Percentiles rank a stretch among this genome's conserved stretches.
These are phyloP conservation scores for Piper longum DNA, from an alignment of 164 flowering plant genomes.

Conservation along the genomic window DNA sequence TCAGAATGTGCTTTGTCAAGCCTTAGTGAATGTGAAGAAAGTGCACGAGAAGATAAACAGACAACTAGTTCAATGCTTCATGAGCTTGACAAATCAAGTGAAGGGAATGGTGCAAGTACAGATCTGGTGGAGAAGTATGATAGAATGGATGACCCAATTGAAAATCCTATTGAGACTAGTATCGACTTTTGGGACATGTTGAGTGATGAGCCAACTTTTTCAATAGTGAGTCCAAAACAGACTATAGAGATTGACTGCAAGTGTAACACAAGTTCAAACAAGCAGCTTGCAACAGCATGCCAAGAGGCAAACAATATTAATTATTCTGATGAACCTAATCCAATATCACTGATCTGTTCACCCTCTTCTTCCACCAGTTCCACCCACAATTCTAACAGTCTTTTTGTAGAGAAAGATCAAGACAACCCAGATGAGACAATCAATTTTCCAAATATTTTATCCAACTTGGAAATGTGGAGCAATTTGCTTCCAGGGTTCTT, in stretches of 20 bases:
- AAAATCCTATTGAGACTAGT: no score
- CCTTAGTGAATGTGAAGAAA: neutral
- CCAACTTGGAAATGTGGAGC: conserved; percentile 2
- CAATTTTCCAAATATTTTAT: neutral
- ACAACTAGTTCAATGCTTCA: no score
- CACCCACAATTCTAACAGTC: neutral
- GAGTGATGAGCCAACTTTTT: neutral
- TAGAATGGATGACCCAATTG: neutral
- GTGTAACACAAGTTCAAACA: neutral
- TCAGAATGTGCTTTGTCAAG: conserved; percentile 9
- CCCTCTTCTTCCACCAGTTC: conserved; percentile 1
- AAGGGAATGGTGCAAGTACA: no score
- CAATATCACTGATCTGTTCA: conserved; percentile 1
- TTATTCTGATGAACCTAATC: neutral
- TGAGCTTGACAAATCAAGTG: no score
- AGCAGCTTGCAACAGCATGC: neutral
- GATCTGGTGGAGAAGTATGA: neutral
- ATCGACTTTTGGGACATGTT: conserved; percentile 1
- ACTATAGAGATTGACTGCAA: neutral
- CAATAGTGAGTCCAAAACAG: no score
- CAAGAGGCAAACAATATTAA: neutral
- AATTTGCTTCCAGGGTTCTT: neutral
- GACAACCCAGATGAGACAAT: neutral
- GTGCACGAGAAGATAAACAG: conserved; percentile 1
- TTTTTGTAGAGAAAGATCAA: neutral